Base-by-base conservation (phyloP, 2,329 filamentous ascomycete genomes). In the Orbilia blumenaviensis region DNA sequence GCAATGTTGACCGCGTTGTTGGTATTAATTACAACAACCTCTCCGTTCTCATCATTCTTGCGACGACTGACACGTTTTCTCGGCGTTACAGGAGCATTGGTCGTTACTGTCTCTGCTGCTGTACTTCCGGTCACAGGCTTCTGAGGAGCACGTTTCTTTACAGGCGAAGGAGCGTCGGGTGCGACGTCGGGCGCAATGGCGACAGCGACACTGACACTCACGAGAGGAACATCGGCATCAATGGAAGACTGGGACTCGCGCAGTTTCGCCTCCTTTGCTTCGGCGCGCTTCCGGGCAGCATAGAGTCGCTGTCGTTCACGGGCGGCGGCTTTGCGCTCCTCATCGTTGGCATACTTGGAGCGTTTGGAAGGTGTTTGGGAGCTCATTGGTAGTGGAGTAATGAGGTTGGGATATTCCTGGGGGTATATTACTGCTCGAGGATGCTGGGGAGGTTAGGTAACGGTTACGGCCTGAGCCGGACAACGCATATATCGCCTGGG, bases 271-370 rank as follows among this genome's bases (percentile, higher is more conserved):
- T 75, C 63, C 34, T 68, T 75, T 10, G 71, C 71, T 36, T 75
- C 71, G 44, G 71, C 71, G 44, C 71, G 54, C 71, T 75, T 75
- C 42, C 64, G 34, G 48, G 71, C 71, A 46, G 71, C 63, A 23
- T 75, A 75, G 27, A 75, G 27, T 41, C 71, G 63, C 48, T 75
- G 71, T 54, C 71, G 54, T 41, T 75, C 63, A n/a, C 71, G 71
- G 36, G 71, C 71, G 38, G 71, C 71, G 8, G 71, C 71, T 21
- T 75, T 75, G 56, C 71, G 71, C 58, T 75, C 71, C 44, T 75
- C 71, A 16, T 75, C 71, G 58, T 54, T 75, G 25, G 71, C 71
- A 48, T 75, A 75, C 48, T 75, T 75, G 56, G 46, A 48, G 18
- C 71, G 71, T 52, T 62, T 62, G 23, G 71, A 64, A 23, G 71